Evolutionary conservation across 768 basidiomycete genomes (phyloP), one percentile per base, ranked within the genome.

Genomic region (Macrolepiota dolichaula): DNA sequence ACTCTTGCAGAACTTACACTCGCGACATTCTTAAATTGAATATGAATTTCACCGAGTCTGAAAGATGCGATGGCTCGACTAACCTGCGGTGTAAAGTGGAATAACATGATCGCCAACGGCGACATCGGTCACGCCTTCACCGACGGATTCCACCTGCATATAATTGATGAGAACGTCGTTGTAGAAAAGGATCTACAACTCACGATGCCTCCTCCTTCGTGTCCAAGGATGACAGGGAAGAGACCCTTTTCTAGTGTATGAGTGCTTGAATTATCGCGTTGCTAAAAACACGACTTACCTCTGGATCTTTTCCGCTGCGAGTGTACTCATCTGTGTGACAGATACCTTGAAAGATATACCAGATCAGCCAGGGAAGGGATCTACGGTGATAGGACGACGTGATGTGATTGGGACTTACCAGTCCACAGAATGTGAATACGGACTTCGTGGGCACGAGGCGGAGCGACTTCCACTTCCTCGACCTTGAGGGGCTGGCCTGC

Each of bases 291-390:
- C 11, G 25, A 64, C 70, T 56, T 72, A 90, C 96, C 84, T 98
- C 97, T 46, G 95, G 87, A 73, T 99, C 96, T 74, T 91, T 91
- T 59, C 96, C 95, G 72, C 93, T 95, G 71, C 95, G 88, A 63
- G 94, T 96, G 79, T 96, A 98, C 71, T 96, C 95, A 70, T 98
- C 96, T 69, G 96, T 98, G 75, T 98, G 96, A 77, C 97, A 99
- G 72, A 99, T 91, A 63, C 91, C 91, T 91, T 46, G 17, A 22
- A 4, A 38, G 37, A 46, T 51, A 24, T 12, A 25, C 2, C 2
- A 49, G 11, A 27, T 42, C 38, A 55, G 49, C 44, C 42, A 66
- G 64, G 44, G 63, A 61, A 29, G n/a, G n/a, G 55, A 36, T 25
- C 12, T n/a, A 49, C 7, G 47, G 24, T 10, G 1, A 25, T 35